Percentiles rank a stretch among this genome's conserved stretches.
These are phyloP conservation scores for Skeletonema tropicum DNA, from an alignment of 108 stramenopile genomes.

Conservation along the genomic window DNA sequence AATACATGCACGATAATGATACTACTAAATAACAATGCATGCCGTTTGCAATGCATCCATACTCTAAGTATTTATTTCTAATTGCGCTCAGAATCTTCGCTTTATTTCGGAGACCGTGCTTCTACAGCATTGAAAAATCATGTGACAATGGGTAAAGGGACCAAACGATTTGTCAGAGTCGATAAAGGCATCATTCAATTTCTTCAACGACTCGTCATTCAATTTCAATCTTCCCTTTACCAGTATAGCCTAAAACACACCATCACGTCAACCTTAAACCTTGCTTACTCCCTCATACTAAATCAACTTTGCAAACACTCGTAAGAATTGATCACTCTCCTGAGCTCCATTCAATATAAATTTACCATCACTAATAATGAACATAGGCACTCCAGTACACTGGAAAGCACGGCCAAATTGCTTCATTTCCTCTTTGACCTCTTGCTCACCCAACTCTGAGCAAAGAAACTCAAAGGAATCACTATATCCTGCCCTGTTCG, in stretches of 20 bases:
- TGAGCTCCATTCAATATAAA: conserved; percentile 42
- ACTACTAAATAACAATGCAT: too few species aligned
- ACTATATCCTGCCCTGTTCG: conserved; percentile 26
- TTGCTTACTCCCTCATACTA: neutral
- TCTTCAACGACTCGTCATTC: neutral
- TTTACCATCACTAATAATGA: conserved; percentile 39
- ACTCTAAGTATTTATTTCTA: too few species aligned
- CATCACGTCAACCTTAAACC: neutral
- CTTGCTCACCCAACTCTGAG: conserved; percentile 21
- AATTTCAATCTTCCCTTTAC: neutral
- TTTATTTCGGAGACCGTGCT: too few species aligned
- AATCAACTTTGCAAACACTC: conserved; percentile 30
- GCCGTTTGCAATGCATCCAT: too few species aligned
- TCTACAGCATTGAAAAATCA: too few species aligned
- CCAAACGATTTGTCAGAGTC: neutral
- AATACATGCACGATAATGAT: too few species aligned
- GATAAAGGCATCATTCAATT: neutral
- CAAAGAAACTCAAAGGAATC: conserved; percentile 16
- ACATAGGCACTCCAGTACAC: conserved; percentile 53
- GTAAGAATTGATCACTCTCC: conserved; percentile 28
- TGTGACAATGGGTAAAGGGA: neutral
- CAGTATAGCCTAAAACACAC: neutral
- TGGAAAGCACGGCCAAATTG: conserved; percentile 39
- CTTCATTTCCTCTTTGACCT: conserved; percentile 37
- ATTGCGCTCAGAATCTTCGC: too few species aligned